Conservation (phyloP, 345 rosid genomes). For the Psidium guajava region DNA sequence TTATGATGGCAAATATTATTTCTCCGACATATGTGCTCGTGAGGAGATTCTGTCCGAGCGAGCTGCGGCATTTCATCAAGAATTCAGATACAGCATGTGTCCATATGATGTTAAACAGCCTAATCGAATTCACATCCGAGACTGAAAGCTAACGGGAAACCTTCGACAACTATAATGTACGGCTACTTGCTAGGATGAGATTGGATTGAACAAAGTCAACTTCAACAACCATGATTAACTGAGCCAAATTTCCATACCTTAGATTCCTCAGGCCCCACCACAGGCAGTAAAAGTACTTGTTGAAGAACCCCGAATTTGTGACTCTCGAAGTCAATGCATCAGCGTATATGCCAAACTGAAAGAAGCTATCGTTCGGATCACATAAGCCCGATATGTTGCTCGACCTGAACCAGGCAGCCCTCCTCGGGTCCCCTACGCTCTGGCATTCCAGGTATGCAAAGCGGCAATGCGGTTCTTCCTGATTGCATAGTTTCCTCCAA, state of each 20-base stretch:
- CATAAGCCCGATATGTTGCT: conserved; percentile 25
- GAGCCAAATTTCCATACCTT: conserved; percentile 9
- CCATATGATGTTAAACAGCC: neutral
- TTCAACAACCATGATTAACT: neutral
- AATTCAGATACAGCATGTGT: neutral
- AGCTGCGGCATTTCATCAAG: conserved; percentile 13
- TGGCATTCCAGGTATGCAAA: conserved; percentile 19
- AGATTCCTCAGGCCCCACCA: conserved; percentile 48
- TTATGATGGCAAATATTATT: conserved; percentile 23
- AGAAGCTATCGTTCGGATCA: conserved; percentile 6
- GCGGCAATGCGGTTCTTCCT: conserved; percentile 7
- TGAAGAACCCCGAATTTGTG: conserved; percentile 18
- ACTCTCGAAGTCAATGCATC: conserved; percentile 22
- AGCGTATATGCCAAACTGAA: conserved; percentile 28
- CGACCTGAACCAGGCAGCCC: conserved; percentile 16
- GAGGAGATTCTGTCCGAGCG: conserved; percentile 36
- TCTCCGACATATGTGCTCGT: conserved; percentile 34
- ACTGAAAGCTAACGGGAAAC: neutral
- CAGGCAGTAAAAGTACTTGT: conserved; percentile 33
- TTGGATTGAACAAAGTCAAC: neutral
- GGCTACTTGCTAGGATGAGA: neutral
- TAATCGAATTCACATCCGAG: neutral
- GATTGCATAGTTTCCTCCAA: conserved; percentile 26
- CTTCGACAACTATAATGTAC: neutral
- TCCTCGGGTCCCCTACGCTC: conserved; percentile 1